phyloP scores from a whole-genome alignment of 148 eudicot genomes.

The Silene latifolia region DNA sequence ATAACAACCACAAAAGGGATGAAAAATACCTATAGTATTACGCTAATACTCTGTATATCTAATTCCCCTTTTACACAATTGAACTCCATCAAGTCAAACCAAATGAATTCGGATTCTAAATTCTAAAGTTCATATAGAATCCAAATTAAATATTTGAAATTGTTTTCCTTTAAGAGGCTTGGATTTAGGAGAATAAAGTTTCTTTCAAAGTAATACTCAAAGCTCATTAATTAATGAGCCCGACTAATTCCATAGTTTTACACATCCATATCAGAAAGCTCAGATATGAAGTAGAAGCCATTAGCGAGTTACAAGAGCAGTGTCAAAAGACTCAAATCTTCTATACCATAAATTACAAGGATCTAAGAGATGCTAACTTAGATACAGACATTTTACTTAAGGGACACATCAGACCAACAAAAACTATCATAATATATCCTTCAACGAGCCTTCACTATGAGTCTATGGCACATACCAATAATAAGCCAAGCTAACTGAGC shows the following conservation, averaged over 20 bases:
- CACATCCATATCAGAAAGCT: not conserved
- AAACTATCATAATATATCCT: not conserved
- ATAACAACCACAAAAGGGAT: not conserved
- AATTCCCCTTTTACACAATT: not conserved
- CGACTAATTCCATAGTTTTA: not conserved
- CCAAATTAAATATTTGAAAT: not conserved
- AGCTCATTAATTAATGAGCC: not conserved
- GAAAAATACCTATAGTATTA: not conserved
- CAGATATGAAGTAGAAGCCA: not conserved
- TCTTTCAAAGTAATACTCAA: not conserved
- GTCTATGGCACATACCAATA: not conserved
- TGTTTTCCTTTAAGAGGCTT: not conserved
- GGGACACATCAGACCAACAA: not conserved
- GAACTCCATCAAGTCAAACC: conserved; percentile 3
- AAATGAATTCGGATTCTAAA: not conserved
- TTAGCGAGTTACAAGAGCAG: not conserved
- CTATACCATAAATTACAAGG: not conserved
- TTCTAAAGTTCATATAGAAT: not conserved
- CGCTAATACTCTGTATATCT: not conserved
- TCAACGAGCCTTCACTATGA: not conserved
- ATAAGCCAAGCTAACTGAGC: not conserved
- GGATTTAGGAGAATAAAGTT: not conserved
- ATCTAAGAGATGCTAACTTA: not conserved
- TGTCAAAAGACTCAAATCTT: conserved; percentile 1
- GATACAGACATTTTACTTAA: not conserved